Percentiles rank a stretch among this genome's conserved stretches.
phyloP scores from a whole-genome alignment of 83 land plant species.

The Larix sibirica region DNA sequence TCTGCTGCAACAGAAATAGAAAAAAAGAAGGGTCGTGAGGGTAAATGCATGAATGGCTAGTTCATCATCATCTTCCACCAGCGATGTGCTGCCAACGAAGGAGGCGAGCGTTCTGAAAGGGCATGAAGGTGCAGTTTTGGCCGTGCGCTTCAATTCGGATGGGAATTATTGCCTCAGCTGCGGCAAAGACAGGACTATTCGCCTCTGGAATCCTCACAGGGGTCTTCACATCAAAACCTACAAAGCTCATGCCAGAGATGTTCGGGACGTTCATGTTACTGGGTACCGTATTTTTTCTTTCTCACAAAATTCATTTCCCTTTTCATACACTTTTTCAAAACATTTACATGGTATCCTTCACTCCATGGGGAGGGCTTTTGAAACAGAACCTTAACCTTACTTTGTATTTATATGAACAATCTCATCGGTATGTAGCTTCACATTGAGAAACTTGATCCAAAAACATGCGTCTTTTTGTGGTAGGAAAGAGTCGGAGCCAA shows the following conservation, averaged over 20 bases:
- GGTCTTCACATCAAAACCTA: constrained; percentile 90
- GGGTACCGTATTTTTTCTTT: constrained; percentile 1
- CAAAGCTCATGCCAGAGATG: constrained; percentile 94
- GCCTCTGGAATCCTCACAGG: constrained; percentile 96
- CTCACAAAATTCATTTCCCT: not conserved
- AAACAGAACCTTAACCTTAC: not conserved
- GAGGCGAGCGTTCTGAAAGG: constrained; percentile 79
- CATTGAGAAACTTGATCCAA: too few species aligned
- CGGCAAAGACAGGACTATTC: constrained; percentile 93
- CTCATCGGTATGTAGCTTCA: too few species aligned
- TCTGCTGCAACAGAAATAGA: too few species aligned
- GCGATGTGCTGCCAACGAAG: constrained; percentile 49
- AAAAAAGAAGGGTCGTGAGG: too few species aligned
- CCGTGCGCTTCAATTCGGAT: constrained; percentile 90
- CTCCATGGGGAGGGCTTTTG: not conserved
- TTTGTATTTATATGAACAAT: too few species aligned
- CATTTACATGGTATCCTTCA: not conserved
- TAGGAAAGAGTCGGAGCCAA: not conserved
- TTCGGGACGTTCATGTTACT: constrained; percentile 92
- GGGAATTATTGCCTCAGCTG: constrained; percentile 97
- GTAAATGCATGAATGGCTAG: too few species aligned
- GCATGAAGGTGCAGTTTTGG: constrained; percentile 95
- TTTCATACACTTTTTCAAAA: not conserved
- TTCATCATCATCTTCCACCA: too few species aligned
- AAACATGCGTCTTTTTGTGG: not conserved